Evolutionary conservation across 78 protist genomes (phyloP).

Genomic region (Thecamonas trahens): DNA sequence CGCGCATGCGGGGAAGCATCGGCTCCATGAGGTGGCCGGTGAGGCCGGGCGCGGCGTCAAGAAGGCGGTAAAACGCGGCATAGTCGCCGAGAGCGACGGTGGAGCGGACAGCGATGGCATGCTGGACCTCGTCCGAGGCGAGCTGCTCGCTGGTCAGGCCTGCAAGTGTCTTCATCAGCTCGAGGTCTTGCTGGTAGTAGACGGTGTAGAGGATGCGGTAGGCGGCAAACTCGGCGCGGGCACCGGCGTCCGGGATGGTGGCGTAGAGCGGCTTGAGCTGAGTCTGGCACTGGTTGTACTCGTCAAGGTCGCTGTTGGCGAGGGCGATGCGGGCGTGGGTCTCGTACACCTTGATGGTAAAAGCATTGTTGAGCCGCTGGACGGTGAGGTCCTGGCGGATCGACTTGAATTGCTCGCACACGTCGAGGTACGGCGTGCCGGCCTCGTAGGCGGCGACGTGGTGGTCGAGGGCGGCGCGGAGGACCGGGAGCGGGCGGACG

Average conservation of each 20-base stretch:
- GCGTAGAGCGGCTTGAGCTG: constrained; percentile 16
- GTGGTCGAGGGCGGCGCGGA: background rate
- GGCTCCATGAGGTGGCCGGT: too few species aligned
- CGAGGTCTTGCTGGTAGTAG: background rate
- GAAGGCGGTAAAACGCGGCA: too few species aligned
- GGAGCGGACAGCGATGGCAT: too few species aligned
- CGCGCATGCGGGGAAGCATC: too few species aligned
- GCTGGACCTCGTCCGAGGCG: too few species aligned
- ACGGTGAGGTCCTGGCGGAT: constrained; percentile 50
- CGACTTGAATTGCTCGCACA: constrained; percentile 35
- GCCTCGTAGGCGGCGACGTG: background rate
- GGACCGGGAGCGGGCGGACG: constrained; percentile 6
- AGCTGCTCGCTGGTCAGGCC: too few species aligned
- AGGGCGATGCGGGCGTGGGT: constrained; percentile 38
- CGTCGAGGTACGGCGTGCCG: background rate
- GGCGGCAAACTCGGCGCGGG: constrained; percentile 12
- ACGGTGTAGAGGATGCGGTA: constrained; percentile 18
- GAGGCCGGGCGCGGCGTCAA: too few species aligned
- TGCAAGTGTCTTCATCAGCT: too few species aligned
- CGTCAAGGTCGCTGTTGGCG: constrained; percentile 26
- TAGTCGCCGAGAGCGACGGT: too few species aligned
- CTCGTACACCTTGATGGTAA: constrained; percentile 42
- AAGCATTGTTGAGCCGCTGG: constrained; percentile 5
- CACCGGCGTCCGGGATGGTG: background rate
- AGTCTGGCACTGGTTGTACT: constrained; percentile 39